These are phyloP conservation scores for Zygotorulaspora mrakii DNA, from an alignment of 1,139 yeast genomes.

Conservation along the genomic window DNA sequence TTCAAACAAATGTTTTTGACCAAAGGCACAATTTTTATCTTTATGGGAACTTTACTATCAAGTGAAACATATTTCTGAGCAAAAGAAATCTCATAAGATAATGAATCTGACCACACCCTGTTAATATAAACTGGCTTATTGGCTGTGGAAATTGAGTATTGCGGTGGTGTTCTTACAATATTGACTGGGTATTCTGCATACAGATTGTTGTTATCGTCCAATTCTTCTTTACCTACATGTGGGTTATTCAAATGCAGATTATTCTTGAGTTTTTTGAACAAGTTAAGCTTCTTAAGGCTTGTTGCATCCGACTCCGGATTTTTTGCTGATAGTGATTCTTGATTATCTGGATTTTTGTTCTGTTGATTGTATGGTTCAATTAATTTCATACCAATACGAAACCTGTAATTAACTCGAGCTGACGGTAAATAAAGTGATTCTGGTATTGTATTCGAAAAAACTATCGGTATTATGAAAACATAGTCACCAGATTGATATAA, in stretches of 20 bases:
- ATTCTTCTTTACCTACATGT: conserved; percentile 6
- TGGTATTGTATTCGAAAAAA: conserved; percentile 68
- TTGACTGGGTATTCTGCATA: conserved; percentile 30
- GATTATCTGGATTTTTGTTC: conserved; percentile 1
- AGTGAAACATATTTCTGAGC: conserved; percentile 73
- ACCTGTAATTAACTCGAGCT: conserved; percentile 34
- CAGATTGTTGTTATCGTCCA: conserved; percentile 14
- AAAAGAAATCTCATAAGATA: conserved; percentile 72
- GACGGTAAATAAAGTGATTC: conserved; percentile 60
- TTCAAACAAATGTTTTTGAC: conserved; percentile 65
- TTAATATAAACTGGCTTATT: conserved; percentile 82
- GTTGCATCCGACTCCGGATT: conserved; percentile 7
- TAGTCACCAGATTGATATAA: conserved; percentile 60
- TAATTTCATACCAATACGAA: conserved; percentile 27
- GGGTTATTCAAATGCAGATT: conserved; percentile 20
- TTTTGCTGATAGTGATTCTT: conserved; percentile 8
- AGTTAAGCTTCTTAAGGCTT: conserved; percentile 13
- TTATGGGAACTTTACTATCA: conserved; percentile 58
- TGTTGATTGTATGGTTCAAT: conserved; percentile 5
- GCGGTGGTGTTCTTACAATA: conserved; percentile 72
- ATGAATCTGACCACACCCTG: conserved; percentile 74
- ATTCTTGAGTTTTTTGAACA: conserved; percentile 27
- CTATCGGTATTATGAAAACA: conserved; percentile 67
- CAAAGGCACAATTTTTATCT: conserved; percentile 69
- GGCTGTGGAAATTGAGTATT: conserved; percentile 65